These are phyloP conservation scores for Prunus davidiana DNA, from an alignment of 306 rosid genomes.

Conservation along the genomic window DNA sequence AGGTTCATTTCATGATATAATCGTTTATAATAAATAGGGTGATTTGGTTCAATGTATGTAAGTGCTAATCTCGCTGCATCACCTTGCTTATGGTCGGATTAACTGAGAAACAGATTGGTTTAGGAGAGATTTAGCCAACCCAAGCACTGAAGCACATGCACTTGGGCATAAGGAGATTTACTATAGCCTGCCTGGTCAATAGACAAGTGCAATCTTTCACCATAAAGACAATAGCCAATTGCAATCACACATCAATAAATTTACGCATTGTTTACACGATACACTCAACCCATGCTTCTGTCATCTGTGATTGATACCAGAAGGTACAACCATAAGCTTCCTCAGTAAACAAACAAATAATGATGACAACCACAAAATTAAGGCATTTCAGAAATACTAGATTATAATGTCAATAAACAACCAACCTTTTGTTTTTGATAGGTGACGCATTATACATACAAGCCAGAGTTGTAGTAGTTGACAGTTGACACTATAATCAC, in stretches of 20 bases:
- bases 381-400: not conserved
- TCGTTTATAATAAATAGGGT: too few relatives aligned
- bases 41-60: too few relatives aligned
- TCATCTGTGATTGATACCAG: not conserved
- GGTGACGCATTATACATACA: not conserved
- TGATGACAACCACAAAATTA: not conserved
- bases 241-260: not conserved
- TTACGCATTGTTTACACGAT: not conserved
- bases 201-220: not conserved
- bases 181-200: not conserved
- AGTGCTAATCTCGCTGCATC: too few relatives aligned
- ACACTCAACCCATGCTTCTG: not conserved
- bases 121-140: not conserved
- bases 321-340: not conserved
- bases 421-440: not conserved
- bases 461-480: not conserved
- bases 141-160: not conserved
- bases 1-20: too few relatives aligned
- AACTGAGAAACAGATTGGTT: not conserved
- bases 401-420: not conserved
- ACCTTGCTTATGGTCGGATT: too few relatives aligned
- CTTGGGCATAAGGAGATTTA: not conserved
- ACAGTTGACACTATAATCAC: conserved; percentile 10
- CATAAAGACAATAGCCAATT: too few relatives aligned
- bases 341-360: not conserved